Evolutionary conservation across 164 flowering plant species (phyloP).

Genomic region (Macadamia tetraphylla): DNA sequence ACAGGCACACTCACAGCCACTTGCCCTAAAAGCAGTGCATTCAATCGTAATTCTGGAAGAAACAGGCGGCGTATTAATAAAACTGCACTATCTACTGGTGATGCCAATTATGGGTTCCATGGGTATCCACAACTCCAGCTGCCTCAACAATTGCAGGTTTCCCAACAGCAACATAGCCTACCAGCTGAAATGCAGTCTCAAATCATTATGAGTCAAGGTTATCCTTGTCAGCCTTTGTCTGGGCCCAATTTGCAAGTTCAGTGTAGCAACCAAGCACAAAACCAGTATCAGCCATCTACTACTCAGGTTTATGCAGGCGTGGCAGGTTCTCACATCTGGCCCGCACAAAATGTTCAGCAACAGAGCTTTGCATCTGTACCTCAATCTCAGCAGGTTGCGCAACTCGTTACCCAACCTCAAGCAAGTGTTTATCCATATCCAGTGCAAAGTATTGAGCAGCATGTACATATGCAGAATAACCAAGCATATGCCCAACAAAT

Average conservation of each 20-base stretch:
- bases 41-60: conserved; percentile 9
- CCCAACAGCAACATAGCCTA: conserved; percentile 22
- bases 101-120: conserved; percentile 17
- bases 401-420: conserved; percentile 32
- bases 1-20: conserved; percentile 12
- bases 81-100: conserved; percentile 18
- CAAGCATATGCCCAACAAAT: conserved; percentile 46
- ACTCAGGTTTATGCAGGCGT: conserved; percentile 20
- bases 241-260: conserved; percentile 23
- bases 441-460: conserved; percentile 30
- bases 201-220: conserved; percentile 18
- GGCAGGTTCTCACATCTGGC: conserved; percentile 26
- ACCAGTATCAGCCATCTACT: conserved; percentile 21
- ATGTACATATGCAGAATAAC: conserved; percentile 30
- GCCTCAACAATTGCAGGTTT: conserved; percentile 24
- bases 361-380: conserved; percentile 26
- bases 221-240: conserved; percentile 19
- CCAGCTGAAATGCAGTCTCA: conserved; percentile 22
- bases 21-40: conserved; percentile 8
- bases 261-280: conserved; percentile 23
- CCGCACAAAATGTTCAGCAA: conserved; percentile 32
- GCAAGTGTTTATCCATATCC: conserved; percentile 30
- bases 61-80: conserved; percentile 20
- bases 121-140: conserved; percentile 26
- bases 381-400: conserved; percentile 26